phyloP scores from a whole-genome alignment of 768 basidiomycete genomes.

The Chalciporus chontae region DNA sequence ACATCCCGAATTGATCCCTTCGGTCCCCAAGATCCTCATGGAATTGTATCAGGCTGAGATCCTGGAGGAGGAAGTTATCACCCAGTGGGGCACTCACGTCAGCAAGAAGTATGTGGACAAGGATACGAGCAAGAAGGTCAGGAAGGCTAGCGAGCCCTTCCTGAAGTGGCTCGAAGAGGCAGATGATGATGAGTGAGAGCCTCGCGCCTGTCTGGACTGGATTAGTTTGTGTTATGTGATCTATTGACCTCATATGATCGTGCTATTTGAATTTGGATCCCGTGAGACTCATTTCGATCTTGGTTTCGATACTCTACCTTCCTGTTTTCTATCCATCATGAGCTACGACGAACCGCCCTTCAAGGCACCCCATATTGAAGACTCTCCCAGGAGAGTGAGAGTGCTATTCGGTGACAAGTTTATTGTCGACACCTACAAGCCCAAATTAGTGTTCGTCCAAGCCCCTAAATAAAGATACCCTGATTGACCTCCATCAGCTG shows the following conservation, averaged over 20 bases:
- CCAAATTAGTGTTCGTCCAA: slow-evolving; percentile 55
- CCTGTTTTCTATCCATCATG: slow-evolving; percentile 11
- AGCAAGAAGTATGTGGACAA: slow-evolving; percentile 96
- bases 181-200: slow-evolving; percentile 50
- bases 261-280: neutral
- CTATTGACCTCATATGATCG: slow-evolving; percentile 8
- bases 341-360: slow-evolving; percentile 30
- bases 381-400: slow-evolving; percentile 47
- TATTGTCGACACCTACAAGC: slow-evolving; percentile 52
- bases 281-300: too few species aligned
- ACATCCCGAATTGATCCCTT: slow-evolving; percentile 64
- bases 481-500: slow-evolving; percentile 38
- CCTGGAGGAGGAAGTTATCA: slow-evolving; percentile 86
- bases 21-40: slow-evolving; percentile 92
- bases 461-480: neutral
- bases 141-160: slow-evolving; percentile 95
- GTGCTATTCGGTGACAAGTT: slow-evolving; percentile 49
- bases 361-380: slow-evolving; percentile 45
- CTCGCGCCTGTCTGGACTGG: neutral
- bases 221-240: slow-evolving; percentile 9
- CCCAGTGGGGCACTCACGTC: slow-evolving; percentile 93
- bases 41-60: slow-evolving; percentile 88
- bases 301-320: too few species aligned
- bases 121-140: slow-evolving; percentile 91
- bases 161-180: slow-evolving; percentile 94